Conservation (phyloP, 352 stramenopile genomes). For the Stramenopiles sp. region DNA sequence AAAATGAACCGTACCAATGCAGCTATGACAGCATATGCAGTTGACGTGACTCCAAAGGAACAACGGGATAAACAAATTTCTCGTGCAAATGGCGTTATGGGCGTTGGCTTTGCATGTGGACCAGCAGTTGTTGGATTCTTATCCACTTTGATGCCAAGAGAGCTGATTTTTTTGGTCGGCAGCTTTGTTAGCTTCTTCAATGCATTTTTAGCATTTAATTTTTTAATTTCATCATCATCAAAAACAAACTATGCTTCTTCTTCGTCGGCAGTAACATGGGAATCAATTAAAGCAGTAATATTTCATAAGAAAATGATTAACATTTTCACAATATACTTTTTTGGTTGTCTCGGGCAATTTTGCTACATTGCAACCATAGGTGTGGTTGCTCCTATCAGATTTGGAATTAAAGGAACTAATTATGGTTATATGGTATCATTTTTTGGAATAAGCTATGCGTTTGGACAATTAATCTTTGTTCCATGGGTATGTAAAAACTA, state of each 20-base stretch:
- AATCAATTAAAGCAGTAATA: neutral
- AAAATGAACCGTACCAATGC: neutral
- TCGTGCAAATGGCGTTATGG: neutral
- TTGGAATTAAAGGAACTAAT: neutral
- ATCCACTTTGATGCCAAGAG: neutral
- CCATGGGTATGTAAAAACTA: neutral
- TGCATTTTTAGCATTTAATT: neutral
- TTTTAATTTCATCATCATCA: neutral
- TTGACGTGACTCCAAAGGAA: neutral
- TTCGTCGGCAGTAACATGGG: neutral
- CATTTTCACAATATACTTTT: neutral
- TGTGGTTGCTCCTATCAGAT: neutral
- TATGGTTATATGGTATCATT: neutral
- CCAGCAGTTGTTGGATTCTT: neutral
- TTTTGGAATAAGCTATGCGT: neutral
- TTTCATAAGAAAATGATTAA: neutral
- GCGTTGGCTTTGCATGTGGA: neutral
- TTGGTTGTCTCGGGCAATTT: neutral
- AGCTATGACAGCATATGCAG: neutral
- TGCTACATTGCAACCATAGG: neutral
- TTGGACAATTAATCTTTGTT: neutral
- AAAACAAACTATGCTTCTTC: neutral
- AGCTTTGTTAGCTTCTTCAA: neutral
- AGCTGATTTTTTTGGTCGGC: neutral
- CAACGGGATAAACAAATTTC: neutral